These are phyloP conservation scores for Panicum hallii DNA, from an alignment of 202 grass and related monocot genomes.

Conservation along the genomic window DNA sequence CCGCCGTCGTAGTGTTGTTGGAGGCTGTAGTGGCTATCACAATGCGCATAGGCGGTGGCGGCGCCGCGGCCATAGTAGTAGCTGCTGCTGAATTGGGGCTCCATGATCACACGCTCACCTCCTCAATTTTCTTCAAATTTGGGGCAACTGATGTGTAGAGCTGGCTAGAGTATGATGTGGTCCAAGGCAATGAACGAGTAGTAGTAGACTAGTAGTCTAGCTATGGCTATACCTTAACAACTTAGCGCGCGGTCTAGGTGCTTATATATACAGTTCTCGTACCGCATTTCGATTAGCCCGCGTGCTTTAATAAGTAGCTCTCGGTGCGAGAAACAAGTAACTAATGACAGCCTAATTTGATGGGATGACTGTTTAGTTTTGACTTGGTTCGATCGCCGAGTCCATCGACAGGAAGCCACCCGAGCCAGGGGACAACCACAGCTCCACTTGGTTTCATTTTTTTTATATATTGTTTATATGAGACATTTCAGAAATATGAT, in stretches of 20 bases:
- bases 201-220: not conserved
- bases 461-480: not conserved
- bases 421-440: not conserved
- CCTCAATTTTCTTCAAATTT: not conserved
- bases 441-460: not conserved
- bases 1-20: not conserved
- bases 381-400: not conserved
- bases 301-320: no score
- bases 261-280: conserved; percentile 2
- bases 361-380: not conserved
- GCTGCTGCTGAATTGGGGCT: not conserved
- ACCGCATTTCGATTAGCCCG: not conserved
- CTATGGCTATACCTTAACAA: not conserved
- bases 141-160: not conserved
- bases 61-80: not conserved
- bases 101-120: not conserved
- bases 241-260: not conserved
- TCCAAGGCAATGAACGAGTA: not conserved
- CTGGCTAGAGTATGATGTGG: not conserved
- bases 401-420: not conserved
- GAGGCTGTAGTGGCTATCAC: not conserved
- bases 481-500: no score
- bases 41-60: not conserved
- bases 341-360: not conserved
- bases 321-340: no score